A percentile compares a stretch with the other conserved stretches of the same genome.
Conservation (phyloP, 139 green algal species). For the Mesotaenium endlicherianum region DNA sequence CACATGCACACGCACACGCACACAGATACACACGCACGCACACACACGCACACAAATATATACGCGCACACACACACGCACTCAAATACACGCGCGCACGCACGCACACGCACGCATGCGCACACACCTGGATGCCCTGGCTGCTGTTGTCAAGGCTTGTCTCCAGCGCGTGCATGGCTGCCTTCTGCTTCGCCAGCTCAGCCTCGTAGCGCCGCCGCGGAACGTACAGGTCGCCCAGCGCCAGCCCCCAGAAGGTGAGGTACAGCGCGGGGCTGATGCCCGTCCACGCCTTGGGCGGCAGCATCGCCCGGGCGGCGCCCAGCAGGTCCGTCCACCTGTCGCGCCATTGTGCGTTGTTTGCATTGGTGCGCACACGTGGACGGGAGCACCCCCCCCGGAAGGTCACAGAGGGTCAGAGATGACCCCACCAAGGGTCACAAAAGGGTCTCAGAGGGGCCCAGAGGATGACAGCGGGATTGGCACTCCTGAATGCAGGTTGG, state of each 20-base stretch:
- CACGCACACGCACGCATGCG: not conserved
- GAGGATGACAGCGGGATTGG: too few relatives aligned
- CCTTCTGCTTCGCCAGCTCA: constrained; percentile 45
- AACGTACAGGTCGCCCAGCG: constrained; percentile 69
- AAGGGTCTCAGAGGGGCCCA: too few relatives aligned
- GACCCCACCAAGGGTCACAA: too few relatives aligned
- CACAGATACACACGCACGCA: too few relatives aligned
- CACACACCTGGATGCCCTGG: constrained; percentile 10
- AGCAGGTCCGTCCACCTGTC: constrained; percentile 38
- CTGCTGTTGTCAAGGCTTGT: not conserved
- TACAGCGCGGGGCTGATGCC: constrained; percentile 67
- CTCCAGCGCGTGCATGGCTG: not conserved
- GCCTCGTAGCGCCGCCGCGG: constrained; percentile 35
- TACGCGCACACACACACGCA: too few relatives aligned
- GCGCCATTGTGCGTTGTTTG: too few relatives aligned
- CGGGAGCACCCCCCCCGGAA: too few relatives aligned
- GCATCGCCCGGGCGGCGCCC: constrained; percentile 35
- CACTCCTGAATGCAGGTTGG: too few relatives aligned
- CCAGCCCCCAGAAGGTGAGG: constrained; percentile 72
- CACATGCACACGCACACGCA: too few relatives aligned
- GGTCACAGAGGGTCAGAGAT: too few relatives aligned
- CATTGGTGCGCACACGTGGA: too few relatives aligned
- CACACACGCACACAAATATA: too few relatives aligned
- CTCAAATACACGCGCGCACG: not conserved
- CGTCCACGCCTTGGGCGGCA: constrained; percentile 45